Evolutionary conservation across 192 early-diverging fungal species (phyloP), one percentile per base, ranked within the genome.

Genomic region (Coemansia sp.): DNA sequence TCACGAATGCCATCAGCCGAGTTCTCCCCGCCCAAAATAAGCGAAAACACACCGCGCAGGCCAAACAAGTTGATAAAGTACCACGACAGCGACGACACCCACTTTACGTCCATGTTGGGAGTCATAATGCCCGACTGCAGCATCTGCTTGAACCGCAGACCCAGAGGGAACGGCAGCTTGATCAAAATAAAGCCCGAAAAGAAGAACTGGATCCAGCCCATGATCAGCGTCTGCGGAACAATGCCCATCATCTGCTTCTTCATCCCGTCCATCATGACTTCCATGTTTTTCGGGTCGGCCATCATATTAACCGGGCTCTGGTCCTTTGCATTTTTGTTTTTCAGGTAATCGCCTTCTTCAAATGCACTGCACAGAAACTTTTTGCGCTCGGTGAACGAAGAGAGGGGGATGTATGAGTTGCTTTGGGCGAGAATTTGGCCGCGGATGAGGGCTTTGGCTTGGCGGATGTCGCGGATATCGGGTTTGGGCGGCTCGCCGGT

Each of bases 161-260:
- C 95, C 67, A 98, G 82, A 5, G 95, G 94, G 74, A 98, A 98
- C 25, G 96, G 96, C 59, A 98, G 84, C 70, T 94, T 95, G 77
- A 96, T 93, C 53, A 97, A 83, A 37, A 98, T 87, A 71, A 98
- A 98, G 56, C 96, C 96, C 21, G 91, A 91, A 79, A 98, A 98
- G 84, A 98, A 98, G 81, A 94, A 97, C 60, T 93, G 93, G 81
- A 98, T 93, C 95, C 95, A 98, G 28, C 86, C 90, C 97, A 98
- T 98, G 79, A 98, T 97, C 9, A 98, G 71, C 46, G 92, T 96
- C 76, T 98, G 97, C 46, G 97, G 97, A n/a, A 98, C 87, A 77
- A 98, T 92, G 83, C 93, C 96, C 68, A 88, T 87, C 84, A 98
- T 88, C 82, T 95, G 92, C 81, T 96, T 94, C 84, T 97, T 98